Conservation (phyloP, 371 early-diverging fungal species). For the Dichotomocladium elegans region DNA sequence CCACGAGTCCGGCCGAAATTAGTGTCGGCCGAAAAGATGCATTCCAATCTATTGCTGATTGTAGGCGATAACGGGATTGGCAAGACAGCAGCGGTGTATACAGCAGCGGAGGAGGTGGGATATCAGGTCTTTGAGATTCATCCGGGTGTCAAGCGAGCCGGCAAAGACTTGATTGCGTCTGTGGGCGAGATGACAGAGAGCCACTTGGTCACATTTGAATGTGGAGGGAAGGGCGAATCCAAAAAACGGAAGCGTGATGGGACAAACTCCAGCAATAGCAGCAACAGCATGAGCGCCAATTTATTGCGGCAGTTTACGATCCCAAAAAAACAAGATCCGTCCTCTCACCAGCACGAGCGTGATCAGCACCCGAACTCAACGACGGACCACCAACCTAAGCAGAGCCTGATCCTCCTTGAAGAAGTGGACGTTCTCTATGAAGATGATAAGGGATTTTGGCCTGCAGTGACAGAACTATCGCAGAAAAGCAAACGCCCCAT, state of each 20-base stretch:
- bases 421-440: slow-evolving; percentile 82
- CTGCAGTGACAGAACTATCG: slow-evolving; percentile 61
- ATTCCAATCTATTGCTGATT: slow-evolving; percentile 59
- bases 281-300: not conserved
- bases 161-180: slow-evolving; percentile 62
- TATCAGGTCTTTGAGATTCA: slow-evolving; percentile 79
- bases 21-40: slow-evolving; percentile 10
- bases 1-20: not conserved
- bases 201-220: slow-evolving; percentile 52
- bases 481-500: slow-evolving; percentile 78
- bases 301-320: slow-evolving; percentile 1
- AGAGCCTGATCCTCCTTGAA: slow-evolving; percentile 75
- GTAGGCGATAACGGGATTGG: slow-evolving; percentile 73
- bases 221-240: not conserved
- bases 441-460: slow-evolving; percentile 81
- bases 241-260: slow-evolving; percentile 1
- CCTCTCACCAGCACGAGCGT: not conserved
- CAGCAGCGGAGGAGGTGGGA: slow-evolving; percentile 66
- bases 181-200: slow-evolving; percentile 75
- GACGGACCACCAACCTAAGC: slow-evolving; percentile 16
- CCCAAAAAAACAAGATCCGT: not conserved
- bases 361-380: not conserved
- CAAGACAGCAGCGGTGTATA: slow-evolving; percentile 75
- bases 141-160: slow-evolving; percentile 61
- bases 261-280: not conserved